phyloP scores from a whole-genome alignment of 352 stramenopile species.

The Phytophthora citrophthora region DNA sequence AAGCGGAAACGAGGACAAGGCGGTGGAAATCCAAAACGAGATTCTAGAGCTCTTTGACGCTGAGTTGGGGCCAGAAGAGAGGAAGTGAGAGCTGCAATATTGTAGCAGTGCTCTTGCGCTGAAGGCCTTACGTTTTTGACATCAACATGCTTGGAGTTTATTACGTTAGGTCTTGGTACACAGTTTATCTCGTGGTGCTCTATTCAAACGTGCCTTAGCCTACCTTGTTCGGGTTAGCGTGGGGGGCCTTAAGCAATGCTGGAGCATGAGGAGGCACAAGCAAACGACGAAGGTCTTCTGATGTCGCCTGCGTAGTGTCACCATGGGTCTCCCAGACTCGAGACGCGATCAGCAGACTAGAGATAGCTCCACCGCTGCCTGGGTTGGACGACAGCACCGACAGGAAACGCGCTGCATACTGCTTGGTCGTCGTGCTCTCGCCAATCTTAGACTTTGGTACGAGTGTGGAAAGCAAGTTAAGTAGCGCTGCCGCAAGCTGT shows the following conservation, averaged over 20 bases:
- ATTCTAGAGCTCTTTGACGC: conserved; percentile 81
- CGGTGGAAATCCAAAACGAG: conserved; percentile 77
- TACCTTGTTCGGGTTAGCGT: conserved; percentile 89
- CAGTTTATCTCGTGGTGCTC: conserved; percentile 19
- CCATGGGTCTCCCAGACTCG: conserved; percentile 86
- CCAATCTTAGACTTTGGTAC: conserved; percentile 84
- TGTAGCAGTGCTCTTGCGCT: background rate
- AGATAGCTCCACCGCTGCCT: conserved; percentile 83
- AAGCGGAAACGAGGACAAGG: conserved; percentile 79
- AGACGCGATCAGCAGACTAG: conserved; percentile 78
- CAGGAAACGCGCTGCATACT: conserved; percentile 82
- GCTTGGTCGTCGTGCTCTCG: conserved; percentile 83
- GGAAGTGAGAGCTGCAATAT: conserved; percentile 19
- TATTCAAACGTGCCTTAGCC: conserved; percentile 41
- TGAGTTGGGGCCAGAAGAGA: conserved; percentile 39
- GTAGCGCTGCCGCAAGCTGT: conserved; percentile 76
- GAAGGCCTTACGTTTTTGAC: conserved; percentile 12
- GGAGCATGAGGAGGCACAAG: conserved; percentile 77
- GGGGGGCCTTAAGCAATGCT: conserved; percentile 76
- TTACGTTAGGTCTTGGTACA: conserved; percentile 27
- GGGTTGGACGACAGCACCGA: conserved; percentile 86
- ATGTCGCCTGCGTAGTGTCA: conserved; percentile 79
- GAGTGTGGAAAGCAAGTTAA: conserved; percentile 82
- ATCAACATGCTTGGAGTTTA: conserved; percentile 23
- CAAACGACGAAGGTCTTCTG: conserved; percentile 80